These are phyloP conservation scores for Eimeria sp. DNA, from an alignment of 169 alveolate species.

Conservation along the genomic window DNA sequence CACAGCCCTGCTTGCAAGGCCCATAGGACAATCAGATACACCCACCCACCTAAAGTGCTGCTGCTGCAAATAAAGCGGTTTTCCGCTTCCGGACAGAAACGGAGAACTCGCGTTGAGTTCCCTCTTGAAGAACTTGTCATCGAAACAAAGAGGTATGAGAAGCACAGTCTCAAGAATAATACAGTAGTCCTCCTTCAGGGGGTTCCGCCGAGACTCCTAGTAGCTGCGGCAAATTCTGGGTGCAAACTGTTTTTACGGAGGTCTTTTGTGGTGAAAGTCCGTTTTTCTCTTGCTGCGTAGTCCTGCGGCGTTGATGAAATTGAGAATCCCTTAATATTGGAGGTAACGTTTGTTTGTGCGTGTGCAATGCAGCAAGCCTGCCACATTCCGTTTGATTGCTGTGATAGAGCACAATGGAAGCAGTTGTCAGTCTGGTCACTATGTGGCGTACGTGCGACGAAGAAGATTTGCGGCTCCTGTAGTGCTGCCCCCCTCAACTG, in stretches of 20 bases:
- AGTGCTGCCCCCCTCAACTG: constrained; percentile 3
- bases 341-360: not conserved
- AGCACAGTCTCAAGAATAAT: not conserved
- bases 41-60: constrained; percentile 47
- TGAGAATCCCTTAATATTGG: not conserved
- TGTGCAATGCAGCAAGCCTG: constrained; percentile 32
- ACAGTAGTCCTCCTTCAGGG: not conserved
- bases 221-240: not conserved
- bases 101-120: constrained; percentile 45
- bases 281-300: not conserved
- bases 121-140: constrained; percentile 40
- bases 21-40: constrained; percentile 49
- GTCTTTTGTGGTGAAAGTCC: not conserved
- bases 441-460: constrained; percentile 71
- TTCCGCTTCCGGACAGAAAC: constrained; percentile 49
- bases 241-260: not conserved
- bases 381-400: constrained; percentile 56
- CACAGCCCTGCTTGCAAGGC: constrained; percentile 62
- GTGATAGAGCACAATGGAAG: constrained; percentile 67
- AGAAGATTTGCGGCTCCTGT: constrained; percentile 30
- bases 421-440: constrained; percentile 71
- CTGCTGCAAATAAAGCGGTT: constrained; percentile 62
- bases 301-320: not conserved
- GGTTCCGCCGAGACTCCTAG: not conserved
- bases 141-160: constrained; percentile 2